Conservation (phyloP, 352 stramenopile species). For the Peronospora farinosa region DNA sequence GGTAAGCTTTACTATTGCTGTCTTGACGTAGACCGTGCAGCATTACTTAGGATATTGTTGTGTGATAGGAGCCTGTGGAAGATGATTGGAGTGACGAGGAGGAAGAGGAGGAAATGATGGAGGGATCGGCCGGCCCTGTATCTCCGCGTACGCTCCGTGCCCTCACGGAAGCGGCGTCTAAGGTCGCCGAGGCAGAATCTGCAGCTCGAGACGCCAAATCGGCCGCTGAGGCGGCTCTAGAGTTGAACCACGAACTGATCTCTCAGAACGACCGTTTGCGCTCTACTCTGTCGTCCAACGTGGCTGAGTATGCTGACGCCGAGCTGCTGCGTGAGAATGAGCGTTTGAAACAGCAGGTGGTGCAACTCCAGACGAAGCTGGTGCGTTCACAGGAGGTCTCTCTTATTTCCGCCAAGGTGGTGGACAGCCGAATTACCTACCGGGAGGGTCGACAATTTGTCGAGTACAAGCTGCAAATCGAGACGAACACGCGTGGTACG, state of each 20-base stretch:
- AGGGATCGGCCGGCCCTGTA: conserved; percentile 26
- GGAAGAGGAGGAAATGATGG: conserved; percentile 16
- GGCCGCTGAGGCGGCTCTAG: conserved; percentile 47
- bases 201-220: conserved; percentile 67
- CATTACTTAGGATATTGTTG: conserved; percentile 57
- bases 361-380: conserved; percentile 65
- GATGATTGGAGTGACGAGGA: conserved; percentile 75
- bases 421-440: conserved; percentile 65
- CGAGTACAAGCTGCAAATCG: conserved; percentile 72
- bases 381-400: conserved; percentile 60
- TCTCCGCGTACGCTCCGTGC: conserved; percentile 55
- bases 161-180: conserved; percentile 62
- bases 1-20: conserved; percentile 32
- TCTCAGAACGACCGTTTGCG: conserved; percentile 59
- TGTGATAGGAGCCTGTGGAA: conserved; percentile 73
- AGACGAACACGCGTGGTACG: conserved; percentile 62
- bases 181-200: conserved; percentile 68
- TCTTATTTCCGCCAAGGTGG: conserved; percentile 61
- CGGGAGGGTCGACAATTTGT: conserved; percentile 63
- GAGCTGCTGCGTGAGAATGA: conserved; percentile 65
- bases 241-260: conserved; percentile 57
- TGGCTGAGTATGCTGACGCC: conserved; percentile 61
- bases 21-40: not conserved
- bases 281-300: conserved; percentile 56
- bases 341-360: conserved; percentile 59